Percentiles rank a stretch among this genome's conserved stretches.
phyloP scores from a whole-genome alignment of 106 monocot species.

The Dendrobium chrysotoxum region DNA sequence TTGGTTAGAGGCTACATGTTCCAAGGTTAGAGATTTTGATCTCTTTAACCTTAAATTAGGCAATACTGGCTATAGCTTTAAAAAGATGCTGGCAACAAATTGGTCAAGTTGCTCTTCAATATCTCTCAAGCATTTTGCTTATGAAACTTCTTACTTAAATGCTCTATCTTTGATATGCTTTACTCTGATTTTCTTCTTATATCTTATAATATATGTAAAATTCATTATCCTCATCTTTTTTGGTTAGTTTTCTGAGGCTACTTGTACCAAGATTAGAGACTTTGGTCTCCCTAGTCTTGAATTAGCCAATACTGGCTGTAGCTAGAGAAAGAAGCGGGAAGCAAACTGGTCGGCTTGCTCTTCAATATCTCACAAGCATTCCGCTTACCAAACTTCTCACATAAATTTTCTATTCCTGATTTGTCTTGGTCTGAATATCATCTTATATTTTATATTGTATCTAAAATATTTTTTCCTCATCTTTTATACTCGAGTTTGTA shows the following conservation, averaged over 20 bases:
- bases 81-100: neutral
- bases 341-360: neutral
- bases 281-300: neutral
- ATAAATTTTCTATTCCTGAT: neutral
- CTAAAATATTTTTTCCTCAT: neutral
- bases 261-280: neutral
- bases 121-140: neutral
- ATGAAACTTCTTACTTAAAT: neutral
- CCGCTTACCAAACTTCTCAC: neutral
- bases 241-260: neutral
- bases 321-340: neutral
- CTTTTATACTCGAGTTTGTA: neutral
- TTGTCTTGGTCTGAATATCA: neutral
- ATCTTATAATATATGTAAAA: neutral
- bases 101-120: neutral
- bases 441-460: neutral
- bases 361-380: neutral
- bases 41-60: neutral
- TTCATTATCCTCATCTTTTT: neutral
- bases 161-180: neutral
- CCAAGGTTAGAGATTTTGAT: neutral
- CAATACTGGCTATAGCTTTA: neutral
- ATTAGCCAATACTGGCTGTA: neutral
- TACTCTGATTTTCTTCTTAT: neutral
- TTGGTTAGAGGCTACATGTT: too few species aligned